phyloP scores from a whole-genome alignment of 1,139 yeast genomes.

The Candida albicans region DNA sequence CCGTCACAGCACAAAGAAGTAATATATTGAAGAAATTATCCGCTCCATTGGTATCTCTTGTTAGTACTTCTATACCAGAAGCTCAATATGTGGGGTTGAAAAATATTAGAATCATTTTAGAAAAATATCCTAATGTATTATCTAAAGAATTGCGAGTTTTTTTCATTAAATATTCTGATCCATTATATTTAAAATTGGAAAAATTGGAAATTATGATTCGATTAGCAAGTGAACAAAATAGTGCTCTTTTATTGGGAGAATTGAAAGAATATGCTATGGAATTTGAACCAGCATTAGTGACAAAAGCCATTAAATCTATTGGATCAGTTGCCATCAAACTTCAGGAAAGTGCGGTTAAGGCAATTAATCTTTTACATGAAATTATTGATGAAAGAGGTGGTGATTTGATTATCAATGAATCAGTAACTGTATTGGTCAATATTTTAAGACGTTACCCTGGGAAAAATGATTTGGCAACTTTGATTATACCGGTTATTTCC shows the following conservation, averaged over 20 bases:
- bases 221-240: conserved; percentile 71
- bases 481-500: conserved; percentile 69
- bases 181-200: conserved; percentile 87
- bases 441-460: conserved; percentile 78
- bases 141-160: conserved; percentile 85
- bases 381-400: conserved; percentile 73
- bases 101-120: conserved; percentile 86
- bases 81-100: conserved; percentile 94
- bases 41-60: conserved; percentile 89
- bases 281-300: conserved; percentile 86
- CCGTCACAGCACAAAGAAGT: conserved; percentile 32
- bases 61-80: conserved; percentile 80
- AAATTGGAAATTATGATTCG: conserved; percentile 89
- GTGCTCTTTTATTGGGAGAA: conserved; percentile 73
- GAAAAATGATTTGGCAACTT: conserved; percentile 55
- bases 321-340: conserved; percentile 89
- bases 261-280: conserved; percentile 93
- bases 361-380: conserved; percentile 76
- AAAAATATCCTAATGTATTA: conserved; percentile 80
- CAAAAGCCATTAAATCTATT: conserved; percentile 77
- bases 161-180: conserved; percentile 92
- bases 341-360: conserved; percentile 57
- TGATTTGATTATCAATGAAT: conserved; percentile 77
- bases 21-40: conserved; percentile 68
- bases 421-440: conserved; percentile 74